Evolutionary conservation across 805 yeast species (phyloP), one percentile per base, ranked within the genome.

Genomic region (Candida pini): DNA sequence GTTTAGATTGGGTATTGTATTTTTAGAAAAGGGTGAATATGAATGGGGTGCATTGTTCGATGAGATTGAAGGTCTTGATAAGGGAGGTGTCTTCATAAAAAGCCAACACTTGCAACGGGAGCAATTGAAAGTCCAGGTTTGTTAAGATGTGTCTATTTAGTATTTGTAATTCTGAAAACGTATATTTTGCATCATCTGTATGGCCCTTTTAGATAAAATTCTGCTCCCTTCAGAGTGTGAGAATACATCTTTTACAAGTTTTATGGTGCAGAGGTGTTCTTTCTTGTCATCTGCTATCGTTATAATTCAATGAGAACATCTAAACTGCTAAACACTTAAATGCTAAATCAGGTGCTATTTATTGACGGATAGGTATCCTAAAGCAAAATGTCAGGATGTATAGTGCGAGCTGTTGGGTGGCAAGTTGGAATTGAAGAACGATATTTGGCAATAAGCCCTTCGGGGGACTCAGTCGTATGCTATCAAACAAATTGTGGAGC

Each of bases 21-120:
- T 86, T 4, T 60, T 89, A 25, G 89, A 83, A 35, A 68, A 69
- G 29, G 97, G 97, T 2, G 80, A 75, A 31, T 88, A 80, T 52
- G 92, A 85, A 53, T 80, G 95, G 81, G 86, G 89, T 1, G 71
- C 73, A 0, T 56, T 76, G 10, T 64, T 77, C 43, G 83, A 78
- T 35, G 73, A 69, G 36, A 42, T 58, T 38, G 58, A 45, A 1
- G 54, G 49, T 10, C 43, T 41, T 25, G 42, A 41, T 15, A 44
- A 40, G 2, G 68, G 49, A 1, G 18, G 31, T 9, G 17, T 51
- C 7, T 17, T 22, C 6, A 41, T 54, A 5, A 45, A 58, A 15
- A 49, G 53, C 8, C 69, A 66, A 35, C 61, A 63, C 37, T 44
- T 62, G 3, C 64, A 63, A 33, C 49, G 69, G 23, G 62, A 53